Percentiles rank a stretch among this genome's conserved stretches.
These are phyloP conservation scores for Cystofilobasidium ferigula DNA, from an alignment of 768 basidiomycete genomes.

Conservation along the genomic window DNA sequence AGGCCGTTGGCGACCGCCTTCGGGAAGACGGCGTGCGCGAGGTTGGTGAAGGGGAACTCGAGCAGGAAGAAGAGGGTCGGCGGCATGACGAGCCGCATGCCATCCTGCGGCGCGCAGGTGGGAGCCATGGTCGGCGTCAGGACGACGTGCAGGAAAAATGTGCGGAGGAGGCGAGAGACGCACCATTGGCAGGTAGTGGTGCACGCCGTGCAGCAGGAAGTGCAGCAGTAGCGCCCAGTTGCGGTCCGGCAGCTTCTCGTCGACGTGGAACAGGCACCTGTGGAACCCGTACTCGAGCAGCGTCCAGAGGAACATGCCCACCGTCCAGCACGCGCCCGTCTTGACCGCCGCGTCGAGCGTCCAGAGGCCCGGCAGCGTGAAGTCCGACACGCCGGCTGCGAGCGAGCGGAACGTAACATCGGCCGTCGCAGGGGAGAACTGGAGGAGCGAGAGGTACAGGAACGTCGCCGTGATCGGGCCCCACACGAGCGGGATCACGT, in stretches of 20 bases:
- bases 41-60: conserved; percentile 71
- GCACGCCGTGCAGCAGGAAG: conserved; percentile 87
- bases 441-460: conserved; percentile 62
- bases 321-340: conserved; percentile 48
- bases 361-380: conserved; percentile 26
- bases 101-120: conserved; percentile 74
- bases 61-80: conserved; percentile 67
- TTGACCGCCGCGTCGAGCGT: conserved; percentile 45
- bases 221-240: conserved; percentile 71
- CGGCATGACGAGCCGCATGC: conserved; percentile 93
- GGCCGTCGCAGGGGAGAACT: conserved; percentile 45
- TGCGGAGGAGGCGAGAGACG: conserved; percentile 29
- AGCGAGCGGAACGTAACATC: conserved; percentile 30
- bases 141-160: conserved; percentile 81
- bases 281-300: conserved; percentile 84
- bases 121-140: no score
- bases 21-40: conserved; percentile 75
- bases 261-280: conserved; percentile 95
- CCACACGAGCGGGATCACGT: conserved; percentile 84
- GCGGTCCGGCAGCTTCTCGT: conserved; percentile 70
- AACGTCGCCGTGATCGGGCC: conserved; percentile 71
- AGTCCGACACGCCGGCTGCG: conserved; percentile 28
- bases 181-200: conserved; percentile 96
- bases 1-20: conserved; percentile 77
- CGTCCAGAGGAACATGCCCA: conserved; percentile 88